Evolutionary conservation across 345 rosid genomes (phyloP).

Genomic region (Bretschneidera sinensis): DNA sequence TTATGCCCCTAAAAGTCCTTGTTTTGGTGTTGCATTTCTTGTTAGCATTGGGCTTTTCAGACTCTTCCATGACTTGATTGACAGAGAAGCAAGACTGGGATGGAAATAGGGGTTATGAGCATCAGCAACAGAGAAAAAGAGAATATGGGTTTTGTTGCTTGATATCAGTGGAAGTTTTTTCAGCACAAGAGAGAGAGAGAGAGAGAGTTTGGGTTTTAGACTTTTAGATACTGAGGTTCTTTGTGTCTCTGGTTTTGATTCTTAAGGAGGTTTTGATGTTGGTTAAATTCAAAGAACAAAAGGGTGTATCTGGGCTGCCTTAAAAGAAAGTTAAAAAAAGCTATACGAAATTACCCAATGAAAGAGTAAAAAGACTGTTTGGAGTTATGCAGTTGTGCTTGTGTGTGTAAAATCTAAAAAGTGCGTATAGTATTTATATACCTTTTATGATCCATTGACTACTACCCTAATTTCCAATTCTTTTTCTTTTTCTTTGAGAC

Average conservation of each 20-base stretch:
- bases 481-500: neutral
- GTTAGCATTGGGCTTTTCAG: slow-evolving; percentile 38
- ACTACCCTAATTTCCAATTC: neutral
- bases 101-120: slow-evolving; percentile 6
- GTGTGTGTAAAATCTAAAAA: too few species aligned
- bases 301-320: neutral
- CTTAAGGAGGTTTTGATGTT: too few species aligned
- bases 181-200: slow-evolving; percentile 25
- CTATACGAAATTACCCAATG: too few species aligned
- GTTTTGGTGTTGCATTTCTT: slow-evolving; percentile 40
- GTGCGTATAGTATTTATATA: slow-evolving; percentile 1
- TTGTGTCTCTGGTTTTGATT: slow-evolving; percentile 25
- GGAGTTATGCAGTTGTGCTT: too few species aligned
- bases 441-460: slow-evolving; percentile 31
- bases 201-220: slow-evolving; percentile 14
- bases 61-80: slow-evolving; percentile 55
- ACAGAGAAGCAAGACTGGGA: slow-evolving; percentile 8
- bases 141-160: slow-evolving; percentile 18
- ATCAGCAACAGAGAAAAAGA: slow-evolving; percentile 21
- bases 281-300: slow-evolving; percentile 21
- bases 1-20: slow-evolving; percentile 36
- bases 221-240: slow-evolving; percentile 22
- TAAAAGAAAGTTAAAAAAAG: too few species aligned
- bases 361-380: too few species aligned
- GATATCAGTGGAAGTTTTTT: slow-evolving; percentile 27